Evolutionary conservation across 2,329 filamentous ascomycete genomes (phyloP).

Genomic region (Penicillium griseofulvum): DNA sequence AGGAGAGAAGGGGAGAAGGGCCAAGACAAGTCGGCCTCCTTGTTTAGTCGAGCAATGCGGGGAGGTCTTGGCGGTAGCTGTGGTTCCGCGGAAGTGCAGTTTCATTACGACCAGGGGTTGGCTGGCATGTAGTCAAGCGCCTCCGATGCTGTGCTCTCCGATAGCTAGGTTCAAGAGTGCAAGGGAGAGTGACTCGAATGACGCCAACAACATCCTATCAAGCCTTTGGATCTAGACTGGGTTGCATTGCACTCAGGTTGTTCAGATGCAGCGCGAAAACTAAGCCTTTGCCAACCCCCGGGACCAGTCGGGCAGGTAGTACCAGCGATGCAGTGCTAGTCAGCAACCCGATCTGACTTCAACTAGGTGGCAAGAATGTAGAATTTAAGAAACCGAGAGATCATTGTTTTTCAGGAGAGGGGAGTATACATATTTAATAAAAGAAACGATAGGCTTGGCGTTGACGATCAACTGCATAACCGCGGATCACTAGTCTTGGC

Average conservation of each 20-base stretch:
- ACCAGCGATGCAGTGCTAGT: slow-evolving; percentile 3
- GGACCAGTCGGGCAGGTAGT: slow-evolving; percentile 1
- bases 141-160: background rate
- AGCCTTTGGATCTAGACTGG: background rate
- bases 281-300: slow-evolving; percentile 20
- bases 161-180: background rate
- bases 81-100: background rate
- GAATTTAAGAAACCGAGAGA: background rate
- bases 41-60: background rate
- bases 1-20: background rate
- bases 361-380: slow-evolving; percentile 6
- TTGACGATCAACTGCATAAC: slow-evolving; percentile 1
- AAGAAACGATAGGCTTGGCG: slow-evolving; percentile 4
- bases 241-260: background rate
- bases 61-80: background rate
- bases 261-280: background rate
- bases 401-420: background rate
- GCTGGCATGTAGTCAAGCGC: slow-evolving; percentile 2
- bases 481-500: slow-evolving; percentile 8
- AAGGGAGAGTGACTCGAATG: background rate
- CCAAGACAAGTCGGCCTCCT: background rate
- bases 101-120: background rate
- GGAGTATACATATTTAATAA: background rate
- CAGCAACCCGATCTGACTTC: background rate
- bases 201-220: background rate